A percentile compares a stretch with the other conserved stretches of the same genome.
Conservation (phyloP, 148 eudicot species). For the Vaccinium myrtillus region DNA sequence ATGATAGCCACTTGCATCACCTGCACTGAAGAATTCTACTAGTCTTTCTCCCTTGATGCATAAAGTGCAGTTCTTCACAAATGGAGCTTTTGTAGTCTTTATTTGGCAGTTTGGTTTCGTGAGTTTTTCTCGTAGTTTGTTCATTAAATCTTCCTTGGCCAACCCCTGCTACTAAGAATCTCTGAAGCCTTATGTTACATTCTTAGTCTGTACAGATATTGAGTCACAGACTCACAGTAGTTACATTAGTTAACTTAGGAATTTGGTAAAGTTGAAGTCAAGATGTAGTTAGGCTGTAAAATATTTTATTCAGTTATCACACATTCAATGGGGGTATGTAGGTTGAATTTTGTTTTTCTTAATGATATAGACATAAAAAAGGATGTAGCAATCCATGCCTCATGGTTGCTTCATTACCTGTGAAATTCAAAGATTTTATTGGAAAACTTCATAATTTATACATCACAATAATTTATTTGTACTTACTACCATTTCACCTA, state of each 20-base stretch:
- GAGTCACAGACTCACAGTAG: neutral
- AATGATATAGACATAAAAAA: neutral
- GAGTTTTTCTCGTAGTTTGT: neutral
- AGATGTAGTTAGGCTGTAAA: conserved; percentile 4
- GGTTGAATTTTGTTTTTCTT: neutral
- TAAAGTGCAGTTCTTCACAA: neutral
- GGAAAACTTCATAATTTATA: neutral
- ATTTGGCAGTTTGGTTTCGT: neutral
- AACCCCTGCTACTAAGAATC: neutral
- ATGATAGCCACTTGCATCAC: neutral
- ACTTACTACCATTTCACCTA: neutral
- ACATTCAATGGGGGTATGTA: neutral
- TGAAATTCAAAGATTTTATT: neutral
- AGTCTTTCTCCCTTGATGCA: neutral
- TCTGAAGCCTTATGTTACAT: neutral
- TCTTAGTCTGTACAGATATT: neutral
- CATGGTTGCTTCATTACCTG: neutral
- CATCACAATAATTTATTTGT: neutral
- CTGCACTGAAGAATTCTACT: conserved; percentile 2
- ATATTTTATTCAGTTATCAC: neutral
- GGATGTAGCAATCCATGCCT: neutral
- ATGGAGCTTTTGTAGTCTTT: conserved; percentile 1
- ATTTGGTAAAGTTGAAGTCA: neutral
- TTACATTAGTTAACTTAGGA: neutral
- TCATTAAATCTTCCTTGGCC: neutral